Evolutionary conservation across 164 flowering plant species (phyloP).

Genomic region (Vitis rupestris): DNA sequence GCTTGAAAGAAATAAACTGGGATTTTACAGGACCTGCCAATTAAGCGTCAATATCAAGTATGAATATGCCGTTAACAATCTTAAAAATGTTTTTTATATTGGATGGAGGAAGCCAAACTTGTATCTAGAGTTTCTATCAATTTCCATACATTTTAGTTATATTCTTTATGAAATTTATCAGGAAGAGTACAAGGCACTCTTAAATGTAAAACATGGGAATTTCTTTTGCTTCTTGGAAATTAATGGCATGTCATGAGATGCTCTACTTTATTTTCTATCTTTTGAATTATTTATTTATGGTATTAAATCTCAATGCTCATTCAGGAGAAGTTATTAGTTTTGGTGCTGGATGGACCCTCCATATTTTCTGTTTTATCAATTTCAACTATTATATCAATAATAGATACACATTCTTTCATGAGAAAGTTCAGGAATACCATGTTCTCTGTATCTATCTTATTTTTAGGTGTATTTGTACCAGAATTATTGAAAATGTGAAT

Average conservation of each 20-base stretch:
- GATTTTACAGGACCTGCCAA: constrained; percentile 33
- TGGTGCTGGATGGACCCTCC: too few species aligned
- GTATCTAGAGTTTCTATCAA: neutral
- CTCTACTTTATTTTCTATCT: neutral
- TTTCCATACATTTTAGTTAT: neutral
- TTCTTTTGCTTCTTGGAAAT: neutral
- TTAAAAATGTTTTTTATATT: constrained; percentile 11
- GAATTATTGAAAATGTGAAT: too few species aligned
- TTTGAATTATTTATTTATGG: neutral
- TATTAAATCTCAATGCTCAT: neutral
- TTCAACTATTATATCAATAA: too few species aligned
- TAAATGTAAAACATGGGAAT: neutral
- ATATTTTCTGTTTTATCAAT: too few species aligned
- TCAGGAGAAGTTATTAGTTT: too few species aligned
- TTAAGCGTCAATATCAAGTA: constrained; percentile 52
- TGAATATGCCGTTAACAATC: constrained; percentile 22
- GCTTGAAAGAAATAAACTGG: constrained; percentile 59
- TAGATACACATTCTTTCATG: too few species aligned
- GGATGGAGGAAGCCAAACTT: neutral
- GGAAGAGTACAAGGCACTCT: neutral
- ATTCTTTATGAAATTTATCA: neutral
- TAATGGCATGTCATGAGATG: constrained; percentile 7
- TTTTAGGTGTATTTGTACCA: too few species aligned
- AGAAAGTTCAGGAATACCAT: too few species aligned
- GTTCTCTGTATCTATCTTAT: too few species aligned